phyloP scores from a whole-genome alignment of 495 filamentous ascomycete genomes.

The Niebla homalea region DNA sequence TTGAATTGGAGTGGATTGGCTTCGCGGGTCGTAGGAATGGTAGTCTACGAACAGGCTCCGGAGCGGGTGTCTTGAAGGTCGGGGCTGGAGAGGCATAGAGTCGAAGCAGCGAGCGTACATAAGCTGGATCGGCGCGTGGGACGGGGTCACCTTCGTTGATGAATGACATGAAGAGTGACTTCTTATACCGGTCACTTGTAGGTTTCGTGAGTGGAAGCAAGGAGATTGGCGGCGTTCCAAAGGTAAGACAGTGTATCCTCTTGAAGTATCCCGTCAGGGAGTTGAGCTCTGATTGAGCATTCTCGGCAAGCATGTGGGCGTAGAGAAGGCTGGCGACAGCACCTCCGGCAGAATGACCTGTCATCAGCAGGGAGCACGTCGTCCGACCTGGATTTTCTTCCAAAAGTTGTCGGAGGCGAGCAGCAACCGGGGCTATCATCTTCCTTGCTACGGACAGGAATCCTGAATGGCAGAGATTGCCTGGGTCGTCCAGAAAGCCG shows the following conservation, averaged over 20 bases:
- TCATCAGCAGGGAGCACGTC: constrained; percentile 60
- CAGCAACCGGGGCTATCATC: constrained; percentile 61
- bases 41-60: constrained; percentile 1
- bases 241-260: constrained; percentile 68
- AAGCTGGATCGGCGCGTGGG: constrained; percentile 57
- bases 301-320: constrained; percentile 54
- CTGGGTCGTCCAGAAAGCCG: constrained; percentile 61
- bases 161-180: constrained; percentile 61
- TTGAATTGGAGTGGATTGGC: neutral
- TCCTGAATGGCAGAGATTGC: constrained; percentile 64
- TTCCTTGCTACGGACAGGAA: constrained; percentile 61
- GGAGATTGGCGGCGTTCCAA: constrained; percentile 66
- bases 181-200: constrained; percentile 28
- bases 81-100: constrained; percentile 55
- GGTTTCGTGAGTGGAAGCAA: constrained; percentile 53
- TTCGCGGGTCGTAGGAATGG: constrained; percentile 9
- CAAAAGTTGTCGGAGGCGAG: constrained; percentile 50
- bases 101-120: constrained; percentile 55
- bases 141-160: constrained; percentile 81
- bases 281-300: constrained; percentile 50
- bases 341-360: constrained; percentile 72
- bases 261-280: constrained; percentile 54
- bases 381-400: constrained; percentile 55
- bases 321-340: constrained; percentile 68
- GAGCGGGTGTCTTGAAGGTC: neutral